phyloP scores from a whole-genome alignment of 176 grass and related monocot species.

The Rhynchospora breviuscula region DNA sequence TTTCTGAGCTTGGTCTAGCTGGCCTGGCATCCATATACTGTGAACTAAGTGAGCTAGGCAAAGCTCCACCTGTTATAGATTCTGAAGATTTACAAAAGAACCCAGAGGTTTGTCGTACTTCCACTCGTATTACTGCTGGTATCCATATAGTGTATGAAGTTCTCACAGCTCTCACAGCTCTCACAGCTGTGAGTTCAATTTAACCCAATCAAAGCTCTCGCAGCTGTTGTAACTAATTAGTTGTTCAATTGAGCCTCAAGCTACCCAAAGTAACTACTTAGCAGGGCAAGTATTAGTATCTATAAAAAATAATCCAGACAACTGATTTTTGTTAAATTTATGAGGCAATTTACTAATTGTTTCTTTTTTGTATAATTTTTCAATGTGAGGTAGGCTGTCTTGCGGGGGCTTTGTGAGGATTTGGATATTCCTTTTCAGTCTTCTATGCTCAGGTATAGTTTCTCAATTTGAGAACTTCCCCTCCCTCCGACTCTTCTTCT shows the following conservation, averaged over 20 bases:
- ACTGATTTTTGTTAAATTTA: too few species aligned
- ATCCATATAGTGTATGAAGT: not conserved
- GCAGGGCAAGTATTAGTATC: not conserved
- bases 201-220: not conserved
- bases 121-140: not conserved
- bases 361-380: not conserved
- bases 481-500: not conserved
- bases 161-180: too few species aligned
- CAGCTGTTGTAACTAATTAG: not conserved
- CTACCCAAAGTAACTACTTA: not conserved
- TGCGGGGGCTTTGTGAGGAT: conserved; percentile 77
- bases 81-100: conserved; percentile 75
- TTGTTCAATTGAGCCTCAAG: conserved; percentile 1
- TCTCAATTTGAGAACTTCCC: not conserved
- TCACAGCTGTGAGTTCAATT: not conserved
- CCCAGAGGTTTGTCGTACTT: conserved; percentile 57
- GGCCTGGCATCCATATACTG: conserved; percentile 83
- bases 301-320: not conserved
- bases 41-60: conserved; percentile 69
- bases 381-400: conserved; percentile 38
- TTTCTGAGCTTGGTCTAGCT: conserved; percentile 86
- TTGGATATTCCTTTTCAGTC: conserved; percentile 78
- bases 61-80: conserved; percentile 80
- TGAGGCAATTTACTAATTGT: not conserved
- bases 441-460: conserved; percentile 78